Evolutionary conservation across 75 land plant species (phyloP).

Genomic region (Pinus taeda): DNA sequence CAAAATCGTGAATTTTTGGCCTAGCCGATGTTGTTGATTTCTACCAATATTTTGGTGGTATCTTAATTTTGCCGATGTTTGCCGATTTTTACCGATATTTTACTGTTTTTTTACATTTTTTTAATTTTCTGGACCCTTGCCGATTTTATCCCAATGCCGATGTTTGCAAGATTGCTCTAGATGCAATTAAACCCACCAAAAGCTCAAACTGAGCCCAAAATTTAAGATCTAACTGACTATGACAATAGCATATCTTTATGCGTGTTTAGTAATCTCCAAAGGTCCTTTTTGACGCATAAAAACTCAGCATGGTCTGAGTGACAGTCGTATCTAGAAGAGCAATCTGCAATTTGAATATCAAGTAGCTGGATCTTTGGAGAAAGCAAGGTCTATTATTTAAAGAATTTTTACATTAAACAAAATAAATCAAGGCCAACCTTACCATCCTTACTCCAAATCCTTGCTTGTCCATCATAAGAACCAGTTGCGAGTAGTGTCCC

Average conservation of each 20-base stretch:
- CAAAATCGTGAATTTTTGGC: no score
- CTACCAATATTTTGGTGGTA: no score
- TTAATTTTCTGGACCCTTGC: no score
- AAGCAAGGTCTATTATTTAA: neutral
- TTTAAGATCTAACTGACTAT: no score
- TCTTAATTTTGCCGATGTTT: no score
- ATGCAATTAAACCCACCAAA: no score
- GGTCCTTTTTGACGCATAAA: neutral
- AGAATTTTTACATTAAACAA: neutral
- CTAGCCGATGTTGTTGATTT: no score
- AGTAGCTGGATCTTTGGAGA: neutral
- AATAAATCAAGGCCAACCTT: constrained; percentile 2
- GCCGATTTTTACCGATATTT: no score
- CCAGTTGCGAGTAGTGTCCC: constrained; percentile 97
- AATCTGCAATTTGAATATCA: neutral
- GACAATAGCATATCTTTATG: neutral
- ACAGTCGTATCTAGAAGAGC: neutral
- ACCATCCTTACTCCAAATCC: constrained; percentile 96
- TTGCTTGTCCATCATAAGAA: constrained; percentile 98
- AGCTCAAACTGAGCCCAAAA: no score
- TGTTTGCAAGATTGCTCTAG: no score
- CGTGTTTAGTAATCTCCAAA: neutral
- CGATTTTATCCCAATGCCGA: no score
- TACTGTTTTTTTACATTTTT: no score
- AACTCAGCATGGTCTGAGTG: neutral